Evolutionary conservation across 169 alveolate genomes (phyloP).

Genomic region (Cystoisospora suis): DNA sequence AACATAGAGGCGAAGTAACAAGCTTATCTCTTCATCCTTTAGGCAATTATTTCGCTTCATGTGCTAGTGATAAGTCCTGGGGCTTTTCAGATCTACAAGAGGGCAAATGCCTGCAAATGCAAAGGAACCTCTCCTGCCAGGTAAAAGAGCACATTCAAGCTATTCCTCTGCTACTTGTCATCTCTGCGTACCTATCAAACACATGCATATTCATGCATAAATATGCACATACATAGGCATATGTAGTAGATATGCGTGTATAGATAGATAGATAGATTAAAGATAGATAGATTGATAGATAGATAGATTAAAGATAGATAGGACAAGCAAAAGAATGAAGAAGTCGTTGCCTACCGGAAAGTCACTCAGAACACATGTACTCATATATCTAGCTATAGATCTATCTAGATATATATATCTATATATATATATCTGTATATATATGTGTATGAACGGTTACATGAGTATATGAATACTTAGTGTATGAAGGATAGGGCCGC

Average conservation of each 20-base stretch:
- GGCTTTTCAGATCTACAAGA: constrained; percentile 77
- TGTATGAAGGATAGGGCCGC: too few species aligned
- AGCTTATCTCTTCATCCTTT: constrained; percentile 79
- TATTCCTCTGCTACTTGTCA: not conserved
- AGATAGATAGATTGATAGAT: too few species aligned
- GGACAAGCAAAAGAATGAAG: not conserved
- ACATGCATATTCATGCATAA: not conserved
- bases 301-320: not conserved
- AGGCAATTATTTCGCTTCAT: constrained; percentile 77
- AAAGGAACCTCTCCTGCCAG: constrained; percentile 74
- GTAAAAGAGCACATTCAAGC: constrained; percentile 55
- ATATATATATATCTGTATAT: not conserved
- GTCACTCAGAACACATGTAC: not conserved
- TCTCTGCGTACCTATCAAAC: not conserved
- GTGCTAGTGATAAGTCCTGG: constrained; percentile 80
- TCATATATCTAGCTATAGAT: too few species aligned
- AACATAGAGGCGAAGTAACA: constrained; percentile 77
- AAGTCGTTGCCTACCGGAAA: not conserved
- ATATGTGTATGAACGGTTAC: not conserved
- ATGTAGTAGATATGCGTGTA: not conserved
- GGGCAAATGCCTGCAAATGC: constrained; percentile 74
- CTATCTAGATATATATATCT: not conserved
- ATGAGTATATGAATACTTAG: too few species aligned
- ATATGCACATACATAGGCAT: not conserved
- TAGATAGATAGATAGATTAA: too few species aligned